Conservation (phyloP, 2,329 filamentous ascomycete genomes). For the Fusarium nurragi region DNA sequence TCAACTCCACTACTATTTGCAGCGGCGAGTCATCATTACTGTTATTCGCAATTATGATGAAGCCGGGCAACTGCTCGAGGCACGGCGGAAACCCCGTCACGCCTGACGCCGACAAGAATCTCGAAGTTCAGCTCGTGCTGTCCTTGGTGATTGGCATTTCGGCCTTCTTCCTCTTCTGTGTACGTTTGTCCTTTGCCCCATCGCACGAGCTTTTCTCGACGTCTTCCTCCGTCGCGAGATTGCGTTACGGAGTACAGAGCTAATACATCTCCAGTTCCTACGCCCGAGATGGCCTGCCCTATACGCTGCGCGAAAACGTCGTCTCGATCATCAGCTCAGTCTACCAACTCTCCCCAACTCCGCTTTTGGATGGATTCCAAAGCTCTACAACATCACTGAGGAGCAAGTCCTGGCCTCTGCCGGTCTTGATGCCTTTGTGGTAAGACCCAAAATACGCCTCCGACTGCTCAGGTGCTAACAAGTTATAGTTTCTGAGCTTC, state of each 20-base stretch:
- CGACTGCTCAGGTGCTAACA: slow-evolving; percentile 21
- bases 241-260: not conserved
- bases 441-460: slow-evolving; percentile 52
- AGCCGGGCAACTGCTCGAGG: not conserved
- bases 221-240: not conserved
- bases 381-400: slow-evolving; percentile 84
- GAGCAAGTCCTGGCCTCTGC: slow-evolving; percentile 90
- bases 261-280: slow-evolving; percentile 66
- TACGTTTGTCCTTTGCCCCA: slow-evolving; percentile 52
- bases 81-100: slow-evolving; percentile 28
- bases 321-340: slow-evolving; percentile 65
- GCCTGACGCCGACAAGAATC: slow-evolving; percentile 53
- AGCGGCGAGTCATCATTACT: slow-evolving; percentile 7
- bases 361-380: slow-evolving; percentile 93
- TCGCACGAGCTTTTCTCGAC: not conserved
- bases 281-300: slow-evolving; percentile 91
- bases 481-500: slow-evolving; percentile 80
- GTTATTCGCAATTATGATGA: slow-evolving; percentile 9
- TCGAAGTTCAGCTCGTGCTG: slow-evolving; percentile 74
- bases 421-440: slow-evolving; percentile 93
- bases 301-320: slow-evolving; percentile 87
- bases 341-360: slow-evolving; percentile 84
- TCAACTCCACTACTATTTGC: slow-evolving; percentile 8
- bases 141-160: slow-evolving; percentile 74
- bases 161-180: slow-evolving; percentile 81